Conservation (phyloP, 148 eudicot genomes). For the Camellia lanceoleosa region DNA sequence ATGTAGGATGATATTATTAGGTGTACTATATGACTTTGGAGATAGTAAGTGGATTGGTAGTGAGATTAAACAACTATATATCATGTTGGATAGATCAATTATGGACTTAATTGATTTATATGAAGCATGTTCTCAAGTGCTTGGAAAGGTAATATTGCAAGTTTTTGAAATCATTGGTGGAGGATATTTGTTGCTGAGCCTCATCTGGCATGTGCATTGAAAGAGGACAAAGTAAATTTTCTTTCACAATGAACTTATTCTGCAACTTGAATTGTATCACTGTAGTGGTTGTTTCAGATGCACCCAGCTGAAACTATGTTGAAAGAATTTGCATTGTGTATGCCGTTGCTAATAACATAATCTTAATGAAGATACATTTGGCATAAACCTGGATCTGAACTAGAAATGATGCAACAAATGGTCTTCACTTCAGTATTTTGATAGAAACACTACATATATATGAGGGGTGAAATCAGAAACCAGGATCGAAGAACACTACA, state of each 20-base stretch:
- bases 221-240: background rate
- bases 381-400: background rate
- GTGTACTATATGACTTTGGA: background rate
- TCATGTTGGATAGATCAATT: background rate
- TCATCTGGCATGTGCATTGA: background rate
- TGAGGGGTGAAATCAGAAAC: background rate
- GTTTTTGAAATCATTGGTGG: background rate
- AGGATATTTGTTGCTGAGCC: background rate
- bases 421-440: background rate
- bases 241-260: background rate
- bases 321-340: background rate
- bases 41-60: background rate
- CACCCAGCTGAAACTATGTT: conserved; percentile 6
- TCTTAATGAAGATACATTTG: background rate
- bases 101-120: background rate
- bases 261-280: background rate
- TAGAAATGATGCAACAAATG: background rate
- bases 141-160: background rate
- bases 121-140: background rate
- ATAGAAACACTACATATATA: background rate
- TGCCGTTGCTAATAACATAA: background rate
- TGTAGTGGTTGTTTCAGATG: background rate
- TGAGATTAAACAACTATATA: background rate
- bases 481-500: background rate
- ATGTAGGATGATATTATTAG: background rate